A percentile compares a stretch with the other conserved stretches of the same genome.
phyloP scores from a whole-genome alignment of 768 basidiomycete genomes.

The Myochromella boudieri region DNA sequence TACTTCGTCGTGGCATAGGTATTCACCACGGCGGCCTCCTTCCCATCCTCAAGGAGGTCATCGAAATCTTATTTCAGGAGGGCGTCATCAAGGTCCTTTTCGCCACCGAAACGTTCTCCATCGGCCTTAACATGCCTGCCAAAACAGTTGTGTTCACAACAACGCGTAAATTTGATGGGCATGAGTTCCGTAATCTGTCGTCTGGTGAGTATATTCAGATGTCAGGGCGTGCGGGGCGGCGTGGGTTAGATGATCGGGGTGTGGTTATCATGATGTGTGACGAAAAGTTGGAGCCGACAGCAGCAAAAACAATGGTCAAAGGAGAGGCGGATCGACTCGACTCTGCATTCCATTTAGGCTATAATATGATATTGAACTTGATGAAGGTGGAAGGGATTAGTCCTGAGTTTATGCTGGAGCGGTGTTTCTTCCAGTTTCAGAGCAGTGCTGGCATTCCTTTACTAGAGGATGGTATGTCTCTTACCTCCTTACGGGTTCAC shows the following conservation, averaged over 20 bases:
- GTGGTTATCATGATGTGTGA: slow-evolving; percentile 99
- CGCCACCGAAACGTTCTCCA: slow-evolving; percentile 98
- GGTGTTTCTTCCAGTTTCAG: slow-evolving; percentile 99
- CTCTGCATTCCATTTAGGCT: slow-evolving; percentile 97
- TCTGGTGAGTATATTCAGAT: slow-evolving; percentile 99
- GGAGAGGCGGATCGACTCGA: slow-evolving; percentile 96
- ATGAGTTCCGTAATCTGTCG: slow-evolving; percentile 89
- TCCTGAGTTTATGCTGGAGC: slow-evolving; percentile 96
- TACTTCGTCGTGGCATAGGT: slow-evolving; percentile 93
- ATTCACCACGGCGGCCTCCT: slow-evolving; percentile 98
- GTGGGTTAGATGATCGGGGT: slow-evolving; percentile 97
- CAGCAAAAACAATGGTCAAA: slow-evolving; percentile 96
- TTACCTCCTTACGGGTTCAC: background rate
- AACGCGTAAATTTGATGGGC: slow-evolving; percentile 94
- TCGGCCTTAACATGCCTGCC: slow-evolving; percentile 98
- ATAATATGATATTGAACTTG: slow-evolving; percentile 98
- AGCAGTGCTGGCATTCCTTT: slow-evolving; percentile 87
- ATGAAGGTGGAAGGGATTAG: slow-evolving; percentile 99
- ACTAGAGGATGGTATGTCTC: slow-evolving; percentile 72
- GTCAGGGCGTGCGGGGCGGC: slow-evolving; percentile 96
- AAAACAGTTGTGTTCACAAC: slow-evolving; percentile 98
- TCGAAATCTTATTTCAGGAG: slow-evolving; percentile 98
- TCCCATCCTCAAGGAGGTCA: slow-evolving; percentile 97
- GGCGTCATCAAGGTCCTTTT: slow-evolving; percentile 97
- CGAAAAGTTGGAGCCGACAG: slow-evolving; percentile 90